Conservation (phyloP, 176 grass and related monocot species). For the Dendrocalamus sinicus region DNA sequence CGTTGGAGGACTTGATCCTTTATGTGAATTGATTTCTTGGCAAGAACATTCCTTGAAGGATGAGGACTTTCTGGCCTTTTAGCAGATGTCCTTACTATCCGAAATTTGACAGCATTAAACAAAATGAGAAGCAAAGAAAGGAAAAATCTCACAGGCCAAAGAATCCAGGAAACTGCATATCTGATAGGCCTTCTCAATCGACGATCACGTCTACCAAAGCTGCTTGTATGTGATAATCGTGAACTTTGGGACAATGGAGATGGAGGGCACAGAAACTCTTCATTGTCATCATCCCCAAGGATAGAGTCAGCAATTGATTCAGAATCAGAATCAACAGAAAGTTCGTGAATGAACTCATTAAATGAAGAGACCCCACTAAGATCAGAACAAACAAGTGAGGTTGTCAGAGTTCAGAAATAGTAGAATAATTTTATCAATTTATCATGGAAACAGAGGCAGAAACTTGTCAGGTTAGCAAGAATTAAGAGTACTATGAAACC, state of each 20-base stretch:
- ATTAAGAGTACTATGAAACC: neutral
- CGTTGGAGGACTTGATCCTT: slow-evolving; percentile 83
- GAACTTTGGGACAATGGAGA: slow-evolving; percentile 86
- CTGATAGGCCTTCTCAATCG: slow-evolving; percentile 60
- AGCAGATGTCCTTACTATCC: slow-evolving; percentile 47
- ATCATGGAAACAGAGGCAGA: slow-evolving; percentile 12
- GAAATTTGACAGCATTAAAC: slow-evolving; percentile 62
- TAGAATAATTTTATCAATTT: slow-evolving; percentile 1
- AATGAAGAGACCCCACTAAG: slow-evolving; percentile 93
- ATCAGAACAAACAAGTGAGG: slow-evolving; percentile 32
- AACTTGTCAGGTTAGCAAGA: neutral
- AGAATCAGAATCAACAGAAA: slow-evolving; percentile 78
- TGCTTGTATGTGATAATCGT: slow-evolving; percentile 73
- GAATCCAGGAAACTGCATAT: slow-evolving; percentile 77
- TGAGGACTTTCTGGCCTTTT: slow-evolving; percentile 41
- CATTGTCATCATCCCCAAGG: slow-evolving; percentile 75
- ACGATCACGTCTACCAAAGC: slow-evolving; percentile 70
- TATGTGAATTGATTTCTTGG: slow-evolving; percentile 57
- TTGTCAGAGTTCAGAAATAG: slow-evolving; percentile 34
- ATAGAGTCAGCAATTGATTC: slow-evolving; percentile 66
- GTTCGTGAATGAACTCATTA: slow-evolving; percentile 90
- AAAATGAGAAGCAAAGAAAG: slow-evolving; percentile 62
- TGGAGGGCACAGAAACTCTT: slow-evolving; percentile 60
- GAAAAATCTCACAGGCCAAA: slow-evolving; percentile 74
- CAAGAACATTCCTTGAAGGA: slow-evolving; percentile 35